Evolutionary conservation across 2,329 filamentous ascomycete species (phyloP).

Genomic region (Cladosporium phlei): DNA sequence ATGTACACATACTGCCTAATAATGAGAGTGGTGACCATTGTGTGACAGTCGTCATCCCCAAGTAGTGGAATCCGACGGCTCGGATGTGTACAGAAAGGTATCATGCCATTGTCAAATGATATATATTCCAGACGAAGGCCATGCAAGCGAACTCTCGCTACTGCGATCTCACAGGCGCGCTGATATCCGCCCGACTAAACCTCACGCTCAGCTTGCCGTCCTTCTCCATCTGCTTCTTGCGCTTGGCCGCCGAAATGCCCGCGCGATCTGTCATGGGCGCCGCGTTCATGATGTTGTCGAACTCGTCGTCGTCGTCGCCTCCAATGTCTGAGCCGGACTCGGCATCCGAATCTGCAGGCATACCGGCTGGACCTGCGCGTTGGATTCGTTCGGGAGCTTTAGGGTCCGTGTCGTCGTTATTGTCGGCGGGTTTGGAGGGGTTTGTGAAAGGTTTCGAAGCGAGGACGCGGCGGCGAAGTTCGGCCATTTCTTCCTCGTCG

Average conservation of each 20-base stretch:
- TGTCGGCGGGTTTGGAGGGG: slow-evolving; percentile 27
- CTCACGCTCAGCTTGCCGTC: slow-evolving; percentile 40
- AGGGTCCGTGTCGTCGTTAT: slow-evolving; percentile 37
- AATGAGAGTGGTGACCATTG: too few species aligned
- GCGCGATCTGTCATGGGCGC: slow-evolving; percentile 83
- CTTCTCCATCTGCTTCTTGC: slow-evolving; percentile 47
- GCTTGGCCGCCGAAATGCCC: slow-evolving; percentile 62
- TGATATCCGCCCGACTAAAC: slow-evolving; percentile 46
- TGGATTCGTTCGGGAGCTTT: slow-evolving; percentile 62
- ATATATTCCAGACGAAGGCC: too few species aligned
- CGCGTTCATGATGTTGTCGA: slow-evolving; percentile 89
- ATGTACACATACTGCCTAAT: too few species aligned
- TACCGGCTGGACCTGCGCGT: slow-evolving; percentile 36
- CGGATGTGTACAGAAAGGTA: too few species aligned
- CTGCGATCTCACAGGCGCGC: slow-evolving; percentile 41
- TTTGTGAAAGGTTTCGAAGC: slow-evolving; percentile 84
- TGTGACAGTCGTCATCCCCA: too few species aligned
- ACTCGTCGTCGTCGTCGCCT: slow-evolving; percentile 64
- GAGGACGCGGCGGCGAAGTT: slow-evolving; percentile 82
- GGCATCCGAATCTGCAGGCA: slow-evolving; percentile 54
- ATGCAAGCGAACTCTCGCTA: too few species aligned
- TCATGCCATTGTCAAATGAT: too few species aligned
- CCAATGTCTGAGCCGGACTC: slow-evolving; percentile 69
- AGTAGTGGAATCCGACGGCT: too few species aligned
- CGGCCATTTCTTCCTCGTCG: slow-evolving; percentile 88